Percentiles rank a stretch among this genome's conserved stretches.
phyloP scores from a whole-genome alignment of 495 filamentous ascomycete species.

The Aspergillus leporis region DNA sequence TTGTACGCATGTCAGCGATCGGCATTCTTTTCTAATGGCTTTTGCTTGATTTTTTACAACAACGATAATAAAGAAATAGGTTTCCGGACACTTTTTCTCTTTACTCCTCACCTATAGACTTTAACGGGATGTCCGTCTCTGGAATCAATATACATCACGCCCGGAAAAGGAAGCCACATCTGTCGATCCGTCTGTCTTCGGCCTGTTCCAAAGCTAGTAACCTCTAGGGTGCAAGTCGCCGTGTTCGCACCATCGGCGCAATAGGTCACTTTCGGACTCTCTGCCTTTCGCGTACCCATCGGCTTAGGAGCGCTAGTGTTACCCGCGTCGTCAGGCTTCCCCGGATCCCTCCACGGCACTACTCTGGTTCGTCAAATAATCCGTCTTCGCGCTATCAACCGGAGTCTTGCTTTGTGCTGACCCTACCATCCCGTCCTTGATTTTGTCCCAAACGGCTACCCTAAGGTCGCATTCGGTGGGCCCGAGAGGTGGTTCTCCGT shows the following conservation, averaged over 20 bases:
- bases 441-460: neutral
- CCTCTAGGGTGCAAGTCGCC: neutral
- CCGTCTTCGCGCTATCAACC: neutral
- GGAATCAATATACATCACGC: constrained; percentile 1
- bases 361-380: constrained; percentile 12
- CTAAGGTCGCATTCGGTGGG: constrained; percentile 14
- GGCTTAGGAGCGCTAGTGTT: constrained; percentile 11
- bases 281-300: neutral
- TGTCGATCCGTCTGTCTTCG: constrained; percentile 9
- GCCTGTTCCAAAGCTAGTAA: neutral
- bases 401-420: neutral
- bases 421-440: constrained; percentile 5
- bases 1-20: neutral
- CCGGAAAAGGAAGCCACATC: constrained; percentile 5
- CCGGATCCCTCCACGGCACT: constrained; percentile 15
- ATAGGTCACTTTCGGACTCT: neutral
- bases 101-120: neutral
- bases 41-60: neutral
- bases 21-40: neutral
- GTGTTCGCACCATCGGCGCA: neutral
- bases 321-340: constrained; percentile 10
- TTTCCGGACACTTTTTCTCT: too few relatives aligned
- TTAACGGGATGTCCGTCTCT: neutral
- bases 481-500: constrained; percentile 7
- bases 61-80: neutral